phyloP scores from a whole-genome alignment of 1,139 yeast species.

The Candida neerlandica region DNA sequence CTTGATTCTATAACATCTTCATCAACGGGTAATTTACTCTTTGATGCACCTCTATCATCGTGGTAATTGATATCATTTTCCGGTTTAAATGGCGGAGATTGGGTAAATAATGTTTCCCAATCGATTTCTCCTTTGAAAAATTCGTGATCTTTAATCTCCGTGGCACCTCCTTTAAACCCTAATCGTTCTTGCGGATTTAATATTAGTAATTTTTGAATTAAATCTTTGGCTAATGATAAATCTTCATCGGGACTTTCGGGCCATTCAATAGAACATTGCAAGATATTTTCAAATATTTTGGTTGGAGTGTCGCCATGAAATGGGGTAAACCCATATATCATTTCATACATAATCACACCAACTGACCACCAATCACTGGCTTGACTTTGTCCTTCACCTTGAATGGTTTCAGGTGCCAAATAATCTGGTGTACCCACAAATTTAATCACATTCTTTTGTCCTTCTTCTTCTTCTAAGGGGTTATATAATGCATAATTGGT shows the following conservation, averaged over 20 bases:
- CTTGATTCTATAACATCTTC: conserved; percentile 18
- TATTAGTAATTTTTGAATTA: conserved; percentile 63
- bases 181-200: conserved; percentile 67
- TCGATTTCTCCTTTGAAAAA: conserved; percentile 65
- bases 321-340: conserved; percentile 92
- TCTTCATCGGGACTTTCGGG: conserved; percentile 57
- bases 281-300: conserved; percentile 77
- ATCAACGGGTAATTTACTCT: conserved; percentile 61
- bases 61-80: conserved; percentile 90
- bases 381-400: conserved; percentile 82
- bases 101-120: conserved; percentile 76
- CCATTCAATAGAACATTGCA: conserved; percentile 79
- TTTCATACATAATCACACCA: conserved; percentile 93
- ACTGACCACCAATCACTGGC: conserved; percentile 98
- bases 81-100: conserved; percentile 86
- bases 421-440: conserved; percentile 99
- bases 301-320: conserved; percentile 86
- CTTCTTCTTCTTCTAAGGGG: conserved; percentile 58
- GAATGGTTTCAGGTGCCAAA: conserved; percentile 93
- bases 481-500: conserved; percentile 68
- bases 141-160: conserved; percentile 76
- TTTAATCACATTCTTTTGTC: conserved; percentile 23
- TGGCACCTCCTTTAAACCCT: conserved; percentile 80
- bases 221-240: conserved; percentile 51
- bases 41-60: conserved; percentile 84